These are phyloP conservation scores for Peronospora tabacina DNA, from an alignment of 352 stramenopile species.

Conservation along the genomic window DNA sequence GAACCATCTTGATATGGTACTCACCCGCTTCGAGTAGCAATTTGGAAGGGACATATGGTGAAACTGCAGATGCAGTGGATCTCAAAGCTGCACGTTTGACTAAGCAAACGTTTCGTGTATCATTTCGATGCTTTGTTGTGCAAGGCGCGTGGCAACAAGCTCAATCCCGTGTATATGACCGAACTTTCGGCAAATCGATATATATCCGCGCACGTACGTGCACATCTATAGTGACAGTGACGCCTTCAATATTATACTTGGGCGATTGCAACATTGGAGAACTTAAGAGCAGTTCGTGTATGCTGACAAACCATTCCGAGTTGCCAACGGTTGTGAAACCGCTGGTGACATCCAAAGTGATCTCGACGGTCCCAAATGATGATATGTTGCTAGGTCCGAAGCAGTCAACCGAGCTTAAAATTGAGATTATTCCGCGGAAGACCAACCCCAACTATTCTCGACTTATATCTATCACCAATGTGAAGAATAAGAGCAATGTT, in stretches of 20 bases:
- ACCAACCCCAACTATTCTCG: slow-evolving; percentile 86
- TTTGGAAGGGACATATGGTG: slow-evolving; percentile 32
- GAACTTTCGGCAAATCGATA: slow-evolving; percentile 79
- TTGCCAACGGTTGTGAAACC: slow-evolving; percentile 81
- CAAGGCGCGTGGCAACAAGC: slow-evolving; percentile 82
- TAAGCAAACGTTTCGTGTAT: slow-evolving; percentile 85
- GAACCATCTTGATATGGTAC: slow-evolving; percentile 88
- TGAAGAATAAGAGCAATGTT: slow-evolving; percentile 84
- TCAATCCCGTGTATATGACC: slow-evolving; percentile 79
- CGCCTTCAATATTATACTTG: slow-evolving; percentile 76
- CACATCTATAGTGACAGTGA: slow-evolving; percentile 81
- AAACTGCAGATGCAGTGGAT: slow-evolving; percentile 56
- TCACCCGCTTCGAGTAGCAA: slow-evolving; percentile 39
- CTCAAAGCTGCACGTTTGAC: slow-evolving; percentile 71
- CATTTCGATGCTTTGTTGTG: slow-evolving; percentile 81
- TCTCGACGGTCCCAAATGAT: slow-evolving; percentile 84
- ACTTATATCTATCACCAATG: slow-evolving; percentile 81
- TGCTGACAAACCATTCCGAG: slow-evolving; percentile 87
- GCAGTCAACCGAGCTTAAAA: slow-evolving; percentile 81
- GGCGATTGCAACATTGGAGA: slow-evolving; percentile 88
- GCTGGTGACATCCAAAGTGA: slow-evolving; percentile 84
- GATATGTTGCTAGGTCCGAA: slow-evolving; percentile 82
- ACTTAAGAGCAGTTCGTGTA: slow-evolving; percentile 77
- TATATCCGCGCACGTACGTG: slow-evolving; percentile 80
- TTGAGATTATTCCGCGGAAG: slow-evolving; percentile 86